These are phyloP conservation scores for Arctium lappa DNA, from an alignment of 129 eudicot genomes.

Conservation along the genomic window DNA sequence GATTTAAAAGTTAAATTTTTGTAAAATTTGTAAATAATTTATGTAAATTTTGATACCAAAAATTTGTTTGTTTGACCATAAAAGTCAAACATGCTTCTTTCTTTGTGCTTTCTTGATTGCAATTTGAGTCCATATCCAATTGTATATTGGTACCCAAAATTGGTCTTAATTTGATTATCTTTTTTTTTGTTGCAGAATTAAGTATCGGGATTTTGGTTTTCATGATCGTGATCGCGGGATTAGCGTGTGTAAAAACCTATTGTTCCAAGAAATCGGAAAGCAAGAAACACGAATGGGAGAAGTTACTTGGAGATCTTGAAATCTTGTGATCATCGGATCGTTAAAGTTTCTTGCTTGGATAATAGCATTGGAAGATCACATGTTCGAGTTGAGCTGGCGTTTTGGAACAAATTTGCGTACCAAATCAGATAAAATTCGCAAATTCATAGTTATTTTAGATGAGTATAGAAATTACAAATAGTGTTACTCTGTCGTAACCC, in stretches of 20 bases:
- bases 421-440: neutral
- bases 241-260: constrained; percentile 22
- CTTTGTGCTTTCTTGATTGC: neutral
- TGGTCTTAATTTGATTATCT: neutral
- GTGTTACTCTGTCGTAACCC: neutral
- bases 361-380: neutral
- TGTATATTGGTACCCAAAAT: neutral
- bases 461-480: neutral
- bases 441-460: neutral
- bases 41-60: neutral
- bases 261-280: constrained; percentile 22
- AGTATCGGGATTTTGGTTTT: constrained; percentile 26
- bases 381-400: neutral
- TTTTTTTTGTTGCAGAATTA: constrained; percentile 21
- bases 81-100: constrained; percentile 3
- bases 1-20: neutral
- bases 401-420: neutral
- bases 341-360: neutral
- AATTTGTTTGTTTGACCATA: neutral
- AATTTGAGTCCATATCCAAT: neutral
- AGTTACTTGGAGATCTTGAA: constrained; percentile 34
- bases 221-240: constrained; percentile 28
- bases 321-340: constrained; percentile 11
- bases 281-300: constrained; percentile 23
- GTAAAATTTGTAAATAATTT: neutral